Evolutionary conservation across 192 early-diverging fungal species (phyloP).

Genomic region (Coemansia javaensis): DNA sequence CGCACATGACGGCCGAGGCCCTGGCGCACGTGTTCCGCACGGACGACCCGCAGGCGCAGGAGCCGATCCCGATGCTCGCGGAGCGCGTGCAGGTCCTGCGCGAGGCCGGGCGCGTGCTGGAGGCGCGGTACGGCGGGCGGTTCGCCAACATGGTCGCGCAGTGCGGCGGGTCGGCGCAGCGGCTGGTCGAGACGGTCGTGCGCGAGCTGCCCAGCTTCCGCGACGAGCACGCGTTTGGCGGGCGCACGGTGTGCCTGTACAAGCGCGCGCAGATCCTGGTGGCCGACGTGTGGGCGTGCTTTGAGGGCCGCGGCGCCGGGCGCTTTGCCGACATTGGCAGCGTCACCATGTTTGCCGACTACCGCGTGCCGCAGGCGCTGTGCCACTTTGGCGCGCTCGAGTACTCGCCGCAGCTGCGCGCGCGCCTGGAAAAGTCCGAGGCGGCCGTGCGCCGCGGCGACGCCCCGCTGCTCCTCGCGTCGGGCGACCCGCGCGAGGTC

Average conservation of each 20-base stretch:
- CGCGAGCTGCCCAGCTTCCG: conserved; percentile 62
- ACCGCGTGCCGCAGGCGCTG: conserved; percentile 70
- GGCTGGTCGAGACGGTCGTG: conserved; percentile 55
- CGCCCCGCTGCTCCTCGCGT: conserved; percentile 39
- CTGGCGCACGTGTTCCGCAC: conserved; percentile 60
- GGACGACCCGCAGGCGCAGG: conserved; percentile 42
- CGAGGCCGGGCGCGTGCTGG: conserved; percentile 65
- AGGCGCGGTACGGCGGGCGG: conserved; percentile 56
- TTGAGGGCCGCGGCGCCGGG: conserved; percentile 61
- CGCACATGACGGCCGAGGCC: conserved; percentile 31
- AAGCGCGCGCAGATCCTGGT: conserved; percentile 84
- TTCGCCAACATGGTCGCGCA: conserved; percentile 57
- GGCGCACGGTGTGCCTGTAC: conserved; percentile 57
- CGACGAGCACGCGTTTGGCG: conserved; percentile 58
- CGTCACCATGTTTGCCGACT: conserved; percentile 91
- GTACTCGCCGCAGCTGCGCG: conserved; percentile 59
- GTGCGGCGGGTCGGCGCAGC: conserved; percentile 53
- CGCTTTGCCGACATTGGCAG: conserved; percentile 68
- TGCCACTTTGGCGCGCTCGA: conserved; percentile 63
- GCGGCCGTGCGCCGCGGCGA: neutral
- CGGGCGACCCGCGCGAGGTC: conserved; percentile 62
- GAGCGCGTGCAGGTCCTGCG: conserved; percentile 60
- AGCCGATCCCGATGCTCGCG: conserved; percentile 57
- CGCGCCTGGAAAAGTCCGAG: conserved; percentile 37
- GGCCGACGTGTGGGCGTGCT: conserved; percentile 84